Conservation (phyloP, 257 asterid genomes). For the Fraxinus anomala region DNA sequence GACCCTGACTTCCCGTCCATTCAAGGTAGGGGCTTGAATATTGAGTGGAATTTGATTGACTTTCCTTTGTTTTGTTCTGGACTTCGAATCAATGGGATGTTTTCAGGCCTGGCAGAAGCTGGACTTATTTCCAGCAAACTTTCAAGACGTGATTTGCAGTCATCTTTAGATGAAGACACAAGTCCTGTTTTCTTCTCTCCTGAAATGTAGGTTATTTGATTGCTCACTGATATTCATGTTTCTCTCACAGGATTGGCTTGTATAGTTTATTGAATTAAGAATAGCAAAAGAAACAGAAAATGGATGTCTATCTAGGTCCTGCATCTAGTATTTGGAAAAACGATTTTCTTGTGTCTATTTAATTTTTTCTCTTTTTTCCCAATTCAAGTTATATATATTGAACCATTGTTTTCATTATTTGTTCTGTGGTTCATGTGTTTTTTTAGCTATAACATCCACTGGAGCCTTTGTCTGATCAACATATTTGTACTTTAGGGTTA, state of each 20-base stretch:
- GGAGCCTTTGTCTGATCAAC: conserved; percentile 7
- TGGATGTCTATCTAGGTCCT: conserved; percentile 10
- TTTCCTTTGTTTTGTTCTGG: conserved; percentile 23
- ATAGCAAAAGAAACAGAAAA: not conserved
- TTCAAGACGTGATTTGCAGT: conserved; percentile 82
- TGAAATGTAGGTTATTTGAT: conserved; percentile 53
- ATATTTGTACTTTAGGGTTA: conserved; percentile 10
- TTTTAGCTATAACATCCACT: conserved; percentile 21
- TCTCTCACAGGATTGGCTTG: conserved; percentile 17
- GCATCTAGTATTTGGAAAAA: conserved; percentile 8
- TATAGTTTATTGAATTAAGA: conserved; percentile 5
- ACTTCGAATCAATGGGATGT: conserved; percentile 37
- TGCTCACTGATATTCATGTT: conserved; percentile 21
- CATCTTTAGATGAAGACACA: conserved; percentile 59
- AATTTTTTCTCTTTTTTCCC: not conserved
- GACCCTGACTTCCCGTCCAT: conserved; percentile 94
- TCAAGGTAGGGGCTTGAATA: conserved; percentile 63
- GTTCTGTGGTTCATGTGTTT: conserved; percentile 18
- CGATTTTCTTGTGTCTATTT: conserved; percentile 3
- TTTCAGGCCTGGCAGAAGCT: conserved; percentile 97
- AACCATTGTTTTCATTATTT: conserved; percentile 5
- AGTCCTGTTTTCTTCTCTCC: conserved; percentile 76
- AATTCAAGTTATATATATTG: conserved; percentile 1
- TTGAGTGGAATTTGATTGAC: conserved; percentile 12
- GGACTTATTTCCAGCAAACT: conserved; percentile 98